Evolutionary conservation across 164 flowering plant genomes (phyloP), one percentile per base, ranked within the genome.

Genomic region (Aristolochia californica): DNA sequence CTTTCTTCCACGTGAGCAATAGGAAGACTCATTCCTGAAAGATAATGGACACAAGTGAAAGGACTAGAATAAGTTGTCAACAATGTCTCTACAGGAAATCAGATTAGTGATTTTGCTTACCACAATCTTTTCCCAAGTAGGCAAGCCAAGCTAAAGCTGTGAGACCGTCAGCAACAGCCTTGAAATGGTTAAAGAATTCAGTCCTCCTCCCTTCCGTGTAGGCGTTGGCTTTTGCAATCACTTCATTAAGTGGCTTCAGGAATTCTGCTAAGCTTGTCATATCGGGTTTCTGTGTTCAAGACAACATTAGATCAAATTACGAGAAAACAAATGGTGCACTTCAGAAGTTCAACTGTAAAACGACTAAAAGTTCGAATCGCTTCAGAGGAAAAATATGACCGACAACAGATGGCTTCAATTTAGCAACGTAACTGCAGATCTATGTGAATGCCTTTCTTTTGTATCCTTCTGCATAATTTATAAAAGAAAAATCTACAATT

Each of bases 1-100:
- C 93, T 85, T 77, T 94, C 99, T 76, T 94, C 99, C 57, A 94
- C 97, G 68, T 94, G 97, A n/a, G 96, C 91, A 64, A 81, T 88
- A 56, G 99, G 99, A 78, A 94, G 78, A 82, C 89, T 90, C 95
- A 88, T 84, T 70, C 99, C 99, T 94, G 12, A 38, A 63, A 23
- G 16, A 43, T 49, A 48, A 26, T 18, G 0, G 21, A 9, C 26
- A 50, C 13, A 34, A 30, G 28, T n/a, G n/a, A 17, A 2, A 20
- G 30, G 9, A 54, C 30, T 15, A 15, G 22, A 28, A 7, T 15
- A 13, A 59, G 17, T 25, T 8, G n/a, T 58, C 2, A 9, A 44
- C n/a, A 34, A 20, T 5, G 13, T 51, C 14, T 24, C 12, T 0
- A 51, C 12, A 20, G 21, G 51, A 51, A 34, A n/a, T 13, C 22